Evolutionary conservation across 345 rosid species (phyloP).

Genomic region (Pistacia vera): DNA sequence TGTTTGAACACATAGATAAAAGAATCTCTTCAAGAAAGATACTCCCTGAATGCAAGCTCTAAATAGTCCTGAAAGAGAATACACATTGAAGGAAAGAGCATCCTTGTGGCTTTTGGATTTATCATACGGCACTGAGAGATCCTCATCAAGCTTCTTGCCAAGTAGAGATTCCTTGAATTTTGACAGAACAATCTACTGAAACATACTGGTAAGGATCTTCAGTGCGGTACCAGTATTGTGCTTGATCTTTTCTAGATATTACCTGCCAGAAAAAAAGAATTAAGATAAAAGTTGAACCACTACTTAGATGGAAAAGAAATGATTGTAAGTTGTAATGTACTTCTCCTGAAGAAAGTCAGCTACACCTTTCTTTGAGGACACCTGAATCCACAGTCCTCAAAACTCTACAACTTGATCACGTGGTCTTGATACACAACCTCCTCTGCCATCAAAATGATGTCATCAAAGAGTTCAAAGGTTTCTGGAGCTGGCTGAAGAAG

Average conservation of each 20-base stretch:
- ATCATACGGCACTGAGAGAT: constrained; percentile 32
- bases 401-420: no score
- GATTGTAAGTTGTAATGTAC: neutral
- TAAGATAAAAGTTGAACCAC: neutral
- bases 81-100: constrained; percentile 30
- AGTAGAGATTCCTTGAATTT: constrained; percentile 30
- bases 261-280: constrained; percentile 21
- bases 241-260: constrained; percentile 51
- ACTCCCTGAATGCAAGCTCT: constrained; percentile 47
- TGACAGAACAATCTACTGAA: constrained; percentile 35
- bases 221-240: constrained; percentile 39
- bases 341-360: constrained; percentile 57
- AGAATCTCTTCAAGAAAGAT: constrained; percentile 47
- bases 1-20: constrained; percentile 44
- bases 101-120: constrained; percentile 23
- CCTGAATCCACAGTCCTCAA: constrained; percentile 40
- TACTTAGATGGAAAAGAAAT: neutral
- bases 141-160: constrained; percentile 30
- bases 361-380: constrained; percentile 52
- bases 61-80: constrained; percentile 37
- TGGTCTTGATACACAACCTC: no score
- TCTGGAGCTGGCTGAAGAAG: no score
- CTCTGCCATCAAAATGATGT: no score
- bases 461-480: no score
- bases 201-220: constrained; percentile 35